These are phyloP conservation scores for Trametes cinnabarina DNA, from an alignment of 768 basidiomycete genomes.

Conservation along the genomic window DNA sequence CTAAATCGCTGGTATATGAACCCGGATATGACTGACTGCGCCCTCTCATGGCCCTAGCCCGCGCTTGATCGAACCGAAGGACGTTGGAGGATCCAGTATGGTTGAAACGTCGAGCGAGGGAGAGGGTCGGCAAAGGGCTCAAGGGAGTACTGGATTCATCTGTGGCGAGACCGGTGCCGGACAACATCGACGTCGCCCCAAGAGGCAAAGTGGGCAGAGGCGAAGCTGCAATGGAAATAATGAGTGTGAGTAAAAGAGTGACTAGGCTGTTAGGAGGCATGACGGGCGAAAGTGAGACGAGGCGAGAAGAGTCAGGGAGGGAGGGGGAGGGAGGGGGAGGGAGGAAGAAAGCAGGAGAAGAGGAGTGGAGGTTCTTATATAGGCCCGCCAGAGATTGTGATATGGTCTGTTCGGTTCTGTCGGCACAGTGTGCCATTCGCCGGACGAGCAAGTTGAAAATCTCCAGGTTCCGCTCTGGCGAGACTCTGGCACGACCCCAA, in stretches of 20 bases:
- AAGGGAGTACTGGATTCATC: not conserved
- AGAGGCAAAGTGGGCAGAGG: not conserved
- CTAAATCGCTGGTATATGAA: not conserved
- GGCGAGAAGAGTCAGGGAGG: not conserved
- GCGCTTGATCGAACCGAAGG: constrained; percentile 22
- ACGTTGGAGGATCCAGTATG: constrained; percentile 17
- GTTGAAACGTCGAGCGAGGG: constrained; percentile 20
- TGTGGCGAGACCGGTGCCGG: not conserved
- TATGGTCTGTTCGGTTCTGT: not conserved
- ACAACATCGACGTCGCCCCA: not conserved
- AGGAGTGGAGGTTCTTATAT: not conserved
- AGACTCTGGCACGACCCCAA: too few species aligned
- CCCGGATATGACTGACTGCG: constrained; percentile 27
- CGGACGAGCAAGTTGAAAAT: too few species aligned
- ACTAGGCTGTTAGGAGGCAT: constrained; percentile 12
- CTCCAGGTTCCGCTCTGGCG: too few species aligned
- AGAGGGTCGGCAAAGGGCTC: constrained; percentile 5
- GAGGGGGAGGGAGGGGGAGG: not conserved
- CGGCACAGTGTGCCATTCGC: not conserved
- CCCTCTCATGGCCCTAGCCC: constrained; percentile 13
- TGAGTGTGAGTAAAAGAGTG: constrained; percentile 14
- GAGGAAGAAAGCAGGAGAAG: not conserved
- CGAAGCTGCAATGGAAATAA: not conserved
- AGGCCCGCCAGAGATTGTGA: not conserved
- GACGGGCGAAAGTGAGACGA: not conserved